phyloP scores from a whole-genome alignment of 2,329 filamentous ascomycete species.

The Sclerotinia subarctica region DNA sequence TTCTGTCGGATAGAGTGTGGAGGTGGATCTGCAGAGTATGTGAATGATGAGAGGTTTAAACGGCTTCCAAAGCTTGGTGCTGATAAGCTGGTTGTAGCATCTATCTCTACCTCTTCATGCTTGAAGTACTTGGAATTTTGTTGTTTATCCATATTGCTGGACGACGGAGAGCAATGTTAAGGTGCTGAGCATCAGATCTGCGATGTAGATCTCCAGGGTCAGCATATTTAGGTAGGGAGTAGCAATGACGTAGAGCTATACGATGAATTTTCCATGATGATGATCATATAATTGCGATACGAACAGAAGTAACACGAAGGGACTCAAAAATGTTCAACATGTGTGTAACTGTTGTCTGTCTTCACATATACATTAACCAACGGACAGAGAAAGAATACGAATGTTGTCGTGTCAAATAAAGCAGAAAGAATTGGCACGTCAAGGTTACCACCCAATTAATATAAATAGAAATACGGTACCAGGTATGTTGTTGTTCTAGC shows the following conservation, averaged over 20 bases:
- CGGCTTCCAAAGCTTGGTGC: slow-evolving; percentile 32
- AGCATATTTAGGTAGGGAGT: neutral
- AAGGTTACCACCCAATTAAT: neutral
- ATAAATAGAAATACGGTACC: neutral
- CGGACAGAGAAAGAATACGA: neutral
- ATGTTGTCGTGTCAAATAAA: slow-evolving; percentile 7
- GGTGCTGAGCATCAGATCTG: neutral
- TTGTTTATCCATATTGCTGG: slow-evolving; percentile 4
- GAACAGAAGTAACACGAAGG: neutral
- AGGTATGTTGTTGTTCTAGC: slow-evolving; percentile 21
- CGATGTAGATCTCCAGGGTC: slow-evolving; percentile 1
- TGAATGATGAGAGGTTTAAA: slow-evolving; percentile 31
- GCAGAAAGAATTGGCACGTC: slow-evolving; percentile 22
- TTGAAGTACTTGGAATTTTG: slow-evolving; percentile 7
- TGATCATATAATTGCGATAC: neutral
- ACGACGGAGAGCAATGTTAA: neutral
- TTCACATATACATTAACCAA: neutral
- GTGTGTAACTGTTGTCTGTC: neutral
- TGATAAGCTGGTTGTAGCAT: neutral
- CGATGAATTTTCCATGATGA: neutral
- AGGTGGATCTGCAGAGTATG: slow-evolving; percentile 25
- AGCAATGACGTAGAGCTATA: neutral
- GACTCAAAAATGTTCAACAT: neutral
- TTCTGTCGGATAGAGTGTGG: slow-evolving; percentile 12
- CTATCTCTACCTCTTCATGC: neutral